These are phyloP conservation scores for Solanum ahanhuiri DNA, from an alignment of 257 asterid species.

Conservation along the genomic window DNA sequence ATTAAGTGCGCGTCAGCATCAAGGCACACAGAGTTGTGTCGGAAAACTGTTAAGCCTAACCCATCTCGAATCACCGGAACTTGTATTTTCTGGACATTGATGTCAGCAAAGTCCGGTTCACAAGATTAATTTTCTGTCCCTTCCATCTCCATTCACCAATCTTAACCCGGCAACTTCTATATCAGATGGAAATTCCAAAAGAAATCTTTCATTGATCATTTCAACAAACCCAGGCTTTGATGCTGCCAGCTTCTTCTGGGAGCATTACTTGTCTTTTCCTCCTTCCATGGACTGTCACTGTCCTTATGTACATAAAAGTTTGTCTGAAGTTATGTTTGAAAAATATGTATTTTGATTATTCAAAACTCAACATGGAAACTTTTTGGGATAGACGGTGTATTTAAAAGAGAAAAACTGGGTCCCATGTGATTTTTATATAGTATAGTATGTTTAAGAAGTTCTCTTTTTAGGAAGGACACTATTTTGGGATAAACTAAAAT, in stretches of 20 bases:
- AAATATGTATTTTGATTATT: background rate
- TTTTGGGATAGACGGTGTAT: background rate
- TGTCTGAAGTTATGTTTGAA: background rate
- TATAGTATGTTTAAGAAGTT: background rate
- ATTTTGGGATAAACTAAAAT: background rate
- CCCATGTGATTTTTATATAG: background rate
- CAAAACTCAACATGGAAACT: background rate
- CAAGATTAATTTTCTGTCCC: background rate
- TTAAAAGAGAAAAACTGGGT: background rate
- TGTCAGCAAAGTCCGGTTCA: background rate
- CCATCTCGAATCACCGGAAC: background rate
- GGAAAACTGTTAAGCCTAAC: constrained; percentile 2
- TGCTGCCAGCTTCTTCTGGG: background rate
- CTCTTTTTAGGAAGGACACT: background rate
- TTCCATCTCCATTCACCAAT: background rate
- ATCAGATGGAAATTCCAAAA: background rate
- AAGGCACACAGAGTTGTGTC: background rate
- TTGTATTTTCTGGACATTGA: background rate
- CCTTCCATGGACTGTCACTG: background rate
- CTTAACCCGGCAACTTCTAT: background rate
- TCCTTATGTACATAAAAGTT: background rate
- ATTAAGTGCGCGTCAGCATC: background rate
- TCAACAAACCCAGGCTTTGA: background rate
- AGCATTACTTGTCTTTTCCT: background rate
- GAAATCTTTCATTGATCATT: background rate